A percentile compares a stretch with the other conserved stretches of the same genome.
Conservation (phyloP, 2,329 filamentous ascomycete species). For the Cladosporium sp. region DNA sequence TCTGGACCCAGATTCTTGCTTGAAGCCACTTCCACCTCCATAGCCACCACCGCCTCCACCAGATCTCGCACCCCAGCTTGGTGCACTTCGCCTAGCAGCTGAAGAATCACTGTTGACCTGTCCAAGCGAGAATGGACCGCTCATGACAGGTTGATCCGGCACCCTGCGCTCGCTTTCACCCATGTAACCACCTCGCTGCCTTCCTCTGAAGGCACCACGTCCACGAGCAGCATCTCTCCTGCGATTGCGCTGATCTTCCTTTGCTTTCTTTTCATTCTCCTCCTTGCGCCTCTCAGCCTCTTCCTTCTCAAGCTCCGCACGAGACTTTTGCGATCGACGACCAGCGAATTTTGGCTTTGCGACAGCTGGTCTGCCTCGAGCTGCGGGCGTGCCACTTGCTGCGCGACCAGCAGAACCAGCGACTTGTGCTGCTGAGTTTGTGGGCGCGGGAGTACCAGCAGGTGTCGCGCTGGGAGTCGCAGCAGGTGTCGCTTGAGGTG, state of each 20-base stretch:
- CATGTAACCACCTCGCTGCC: constrained; percentile 42
- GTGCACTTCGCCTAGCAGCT: constrained; percentile 12
- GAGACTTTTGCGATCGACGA: constrained; percentile 41
- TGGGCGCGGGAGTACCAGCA: constrained; percentile 5
- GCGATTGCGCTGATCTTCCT: constrained; percentile 24
- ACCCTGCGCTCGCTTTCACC: constrained; percentile 27
- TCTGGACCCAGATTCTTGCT: constrained; percentile 31
- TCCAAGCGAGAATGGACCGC: constrained; percentile 40
- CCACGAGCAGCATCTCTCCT: constrained; percentile 25
- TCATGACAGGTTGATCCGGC: constrained; percentile 27
- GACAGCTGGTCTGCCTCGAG: constrained; percentile 16
- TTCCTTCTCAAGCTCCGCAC: constrained; percentile 40
- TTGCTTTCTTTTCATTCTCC: constrained; percentile 31
- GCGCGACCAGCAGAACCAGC: constrained; percentile 1
- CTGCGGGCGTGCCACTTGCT: constrained; percentile 4
- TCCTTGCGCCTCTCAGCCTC: constrained; percentile 36
- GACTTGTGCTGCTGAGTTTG: background rate
- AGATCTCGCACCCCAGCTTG: constrained; percentile 15
- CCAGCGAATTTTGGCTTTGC: constrained; percentile 40
- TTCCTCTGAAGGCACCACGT: constrained; percentile 25
- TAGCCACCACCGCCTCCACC: constrained; percentile 17
- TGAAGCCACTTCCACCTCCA: constrained; percentile 20
- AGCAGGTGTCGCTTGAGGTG: constrained; percentile 7
- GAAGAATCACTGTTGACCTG: constrained; percentile 21
- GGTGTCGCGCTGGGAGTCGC: constrained; percentile 2